Conservation (phyloP, 805 yeast genomes). For the Candida ficus region DNA sequence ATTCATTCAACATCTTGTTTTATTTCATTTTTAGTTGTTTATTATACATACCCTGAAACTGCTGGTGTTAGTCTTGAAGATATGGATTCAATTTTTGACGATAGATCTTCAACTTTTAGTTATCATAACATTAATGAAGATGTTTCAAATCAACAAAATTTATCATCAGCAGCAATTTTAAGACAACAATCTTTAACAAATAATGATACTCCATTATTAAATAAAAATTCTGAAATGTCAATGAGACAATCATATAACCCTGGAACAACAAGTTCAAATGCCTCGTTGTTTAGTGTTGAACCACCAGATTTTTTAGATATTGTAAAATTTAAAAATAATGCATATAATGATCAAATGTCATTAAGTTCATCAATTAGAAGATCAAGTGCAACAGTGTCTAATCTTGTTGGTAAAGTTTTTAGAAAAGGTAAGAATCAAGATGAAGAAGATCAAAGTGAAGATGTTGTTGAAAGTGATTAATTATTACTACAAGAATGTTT, state of each 20-base stretch:
- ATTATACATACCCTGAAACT: slow-evolving; percentile 79
- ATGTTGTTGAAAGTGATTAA: slow-evolving; percentile 23
- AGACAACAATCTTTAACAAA: slow-evolving; percentile 29
- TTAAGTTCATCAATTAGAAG: slow-evolving; percentile 34
- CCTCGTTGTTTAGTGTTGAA: slow-evolving; percentile 24
- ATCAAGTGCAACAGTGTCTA: slow-evolving; percentile 38
- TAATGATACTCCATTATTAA: slow-evolving; percentile 14
- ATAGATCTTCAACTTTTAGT: slow-evolving; percentile 35
- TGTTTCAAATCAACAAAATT: slow-evolving; percentile 8
- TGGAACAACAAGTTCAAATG: slow-evolving; percentile 1
- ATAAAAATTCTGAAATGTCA: slow-evolving; percentile 21
- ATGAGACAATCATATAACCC: slow-evolving; percentile 14
- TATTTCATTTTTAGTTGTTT: slow-evolving; percentile 67
- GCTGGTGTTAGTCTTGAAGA: slow-evolving; percentile 86
- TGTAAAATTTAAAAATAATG: slow-evolving; percentile 26
- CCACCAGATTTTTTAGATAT: slow-evolving; percentile 36
- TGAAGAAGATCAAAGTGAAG: slow-evolving; percentile 17
- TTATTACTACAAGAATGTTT: no score
- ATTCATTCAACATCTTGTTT: slow-evolving; percentile 78
- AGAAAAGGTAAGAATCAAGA: no score
- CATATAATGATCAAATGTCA: slow-evolving; percentile 23
- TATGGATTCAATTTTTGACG: slow-evolving; percentile 88
- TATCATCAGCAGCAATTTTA: slow-evolving; percentile 39
- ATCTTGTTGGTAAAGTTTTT: slow-evolving; percentile 29
- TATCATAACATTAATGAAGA: slow-evolving; percentile 1